Base-by-base conservation (phyloP, 352 stramenopile genomes). In the Phytophthora ramorum region DNA sequence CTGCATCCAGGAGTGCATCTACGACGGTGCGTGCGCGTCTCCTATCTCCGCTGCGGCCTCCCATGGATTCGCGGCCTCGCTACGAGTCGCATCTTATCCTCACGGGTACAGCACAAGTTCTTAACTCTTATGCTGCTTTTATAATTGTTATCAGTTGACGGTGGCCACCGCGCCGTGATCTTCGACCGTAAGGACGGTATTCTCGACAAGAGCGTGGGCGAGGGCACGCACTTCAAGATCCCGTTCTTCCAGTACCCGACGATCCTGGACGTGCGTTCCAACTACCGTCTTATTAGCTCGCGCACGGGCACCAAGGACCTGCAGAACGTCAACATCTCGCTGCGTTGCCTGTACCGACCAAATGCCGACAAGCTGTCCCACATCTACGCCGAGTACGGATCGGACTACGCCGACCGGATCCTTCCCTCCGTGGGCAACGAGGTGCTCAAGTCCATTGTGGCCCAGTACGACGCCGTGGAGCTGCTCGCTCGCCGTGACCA, bases 201-300 rank as follows among this genome's bases (percentile, higher is more conserved):
- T 67, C 78, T 98, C 56, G 86, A 96, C 54, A 91, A 98, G 75
- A 95, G 97, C 24, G 84, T 97, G 26, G 93, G 90, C 57, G 98
- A 99, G 83, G 98, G 98, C 72, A 99, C 98, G 62, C 97, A 99
- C 85, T 99, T 99, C 75, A 96, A 99, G 76, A 99, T 99, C 71
- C 98, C 98, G 22, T 96, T 99, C 65, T 85, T 99, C 60, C 93
- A 99, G 87, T 97, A 98, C 72, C 98, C 98, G 28, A 97, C 97
- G 61, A 99, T 99, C 64, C 96, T 99, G 46, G 98, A 99, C 77
- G 93, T 99, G 61, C 94, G 98, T 64, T 98, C 96, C 32, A 98
- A 97, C 69, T 97, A 98, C 49, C 89, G 97, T 48, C 95, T 99
- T 70, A 99, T 99, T 75, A 98, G 93, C 69, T 97, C 92, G 57